Percentiles rank a stretch among this genome's conserved stretches.
These are phyloP conservation scores for Coelastrella sp. DNA, from an alignment of 139 green algal genomes.

Conservation along the genomic window DNA sequence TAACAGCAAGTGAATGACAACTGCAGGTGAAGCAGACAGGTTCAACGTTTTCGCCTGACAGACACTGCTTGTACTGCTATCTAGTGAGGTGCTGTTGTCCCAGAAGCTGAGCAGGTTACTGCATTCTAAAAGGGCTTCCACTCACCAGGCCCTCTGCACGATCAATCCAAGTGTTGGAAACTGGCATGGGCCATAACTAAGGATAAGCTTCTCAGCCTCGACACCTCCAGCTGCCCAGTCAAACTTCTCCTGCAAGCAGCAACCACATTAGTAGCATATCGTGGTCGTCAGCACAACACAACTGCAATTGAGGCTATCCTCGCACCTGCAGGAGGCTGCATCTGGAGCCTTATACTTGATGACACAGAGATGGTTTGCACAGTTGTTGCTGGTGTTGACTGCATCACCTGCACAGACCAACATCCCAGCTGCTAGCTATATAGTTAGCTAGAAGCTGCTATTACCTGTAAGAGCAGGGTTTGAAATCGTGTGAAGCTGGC, in stretches of 20 bases:
- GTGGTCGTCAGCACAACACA: background rate
- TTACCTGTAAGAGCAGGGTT: slow-evolving; percentile 91
- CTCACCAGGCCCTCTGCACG: slow-evolving; percentile 92
- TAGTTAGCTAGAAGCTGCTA: background rate
- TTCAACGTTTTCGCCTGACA: no score
- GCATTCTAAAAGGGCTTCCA: no score
- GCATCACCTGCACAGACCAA: no score
- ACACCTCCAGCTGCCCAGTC: slow-evolving; percentile 69
- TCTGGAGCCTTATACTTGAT: no score
- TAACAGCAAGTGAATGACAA: no score
- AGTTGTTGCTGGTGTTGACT: no score
- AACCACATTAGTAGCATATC: no score
- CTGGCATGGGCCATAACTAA: slow-evolving; percentile 97
- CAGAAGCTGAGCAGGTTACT: background rate
- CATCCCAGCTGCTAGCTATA: no score
- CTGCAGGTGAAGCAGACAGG: no score
- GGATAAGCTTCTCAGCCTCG: slow-evolving; percentile 53
- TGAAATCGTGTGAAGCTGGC: slow-evolving; percentile 97
- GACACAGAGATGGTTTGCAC: background rate
- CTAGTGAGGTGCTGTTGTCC: background rate
- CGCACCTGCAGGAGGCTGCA: background rate
- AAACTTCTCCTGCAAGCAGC: slow-evolving; percentile 87
- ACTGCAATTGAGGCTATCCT: background rate
- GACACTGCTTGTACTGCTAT: no score
- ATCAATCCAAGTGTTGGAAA: slow-evolving; percentile 98